Base-by-base conservation (phyloP, 148 eudicot species). In the Fagopyrum tataricum region DNA sequence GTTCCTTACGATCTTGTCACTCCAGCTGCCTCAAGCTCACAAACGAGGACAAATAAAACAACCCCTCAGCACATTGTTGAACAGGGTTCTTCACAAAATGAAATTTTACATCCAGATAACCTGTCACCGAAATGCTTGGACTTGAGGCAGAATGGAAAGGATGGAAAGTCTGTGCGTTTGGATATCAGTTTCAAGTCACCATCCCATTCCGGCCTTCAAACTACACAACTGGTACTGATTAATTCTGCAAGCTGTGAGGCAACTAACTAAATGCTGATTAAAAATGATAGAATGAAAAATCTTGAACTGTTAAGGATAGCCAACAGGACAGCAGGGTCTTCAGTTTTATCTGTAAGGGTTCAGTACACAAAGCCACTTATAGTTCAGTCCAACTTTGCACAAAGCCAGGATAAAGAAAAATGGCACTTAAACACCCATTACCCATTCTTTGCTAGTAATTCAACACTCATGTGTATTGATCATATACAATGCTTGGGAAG, bases 171-270 rank as follows among this genome's bases (percentile, higher is more conserved):
- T 44, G 94, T 94, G 81, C 97, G 93, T 68, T 78, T 94, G 79
- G 98, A 94, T 81, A 90, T 94, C 71, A 94, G 97, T 83, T 94
- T 94, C 73, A 91, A 88, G 82, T 89, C 98, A 42, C 87, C 98
- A 67, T 87, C 96, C 11, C 98, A 94, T 79, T 89, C 97, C 20
- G 98, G 98, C 78, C 90, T 94, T 66, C 96, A 91, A 84, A 94
- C 98, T 44, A 88, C 98, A 31, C 90, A 90, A 81, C 82, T 94
- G 93, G 98, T 90, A 93, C 14, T 76, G 71, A 72, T 47, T 7
- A 61, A 24, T 61, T 61, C 15, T 17, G 23, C 26, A 40, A 61
- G 67, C 41, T 61, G 67, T 61, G 13, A 5, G 40, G n/a, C 67
- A 23, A 24, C 40, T 61, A 14, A 26, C 23, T n/a, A n/a, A 61